These are phyloP conservation scores for Penicillium robsamsonii DNA, from an alignment of 495 filamentous ascomycete genomes.

Conservation along the genomic window DNA sequence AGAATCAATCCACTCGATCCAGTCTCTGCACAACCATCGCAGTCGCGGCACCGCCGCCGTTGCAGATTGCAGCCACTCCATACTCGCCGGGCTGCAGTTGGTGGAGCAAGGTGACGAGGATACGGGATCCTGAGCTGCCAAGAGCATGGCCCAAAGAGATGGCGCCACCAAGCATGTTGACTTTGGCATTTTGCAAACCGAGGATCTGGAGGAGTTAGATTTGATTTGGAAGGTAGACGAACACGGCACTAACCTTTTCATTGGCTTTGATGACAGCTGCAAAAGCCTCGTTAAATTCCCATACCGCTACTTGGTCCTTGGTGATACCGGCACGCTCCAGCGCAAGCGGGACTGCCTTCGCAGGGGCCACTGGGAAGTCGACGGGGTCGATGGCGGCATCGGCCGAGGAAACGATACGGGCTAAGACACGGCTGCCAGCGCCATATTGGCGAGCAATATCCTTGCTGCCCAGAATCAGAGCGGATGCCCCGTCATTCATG, in stretches of 20 bases:
- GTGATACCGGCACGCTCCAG: conserved; percentile 83
- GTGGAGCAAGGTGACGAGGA: conserved; percentile 86
- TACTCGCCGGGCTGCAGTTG: conserved; percentile 89
- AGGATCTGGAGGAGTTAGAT: conserved; percentile 60
- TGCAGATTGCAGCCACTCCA: conserved; percentile 93
- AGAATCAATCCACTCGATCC: conserved; percentile 54
- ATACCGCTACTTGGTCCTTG: conserved; percentile 83
- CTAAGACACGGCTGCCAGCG: conserved; percentile 68
- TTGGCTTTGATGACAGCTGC: conserved; percentile 95
- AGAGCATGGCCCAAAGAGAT: conserved; percentile 93
- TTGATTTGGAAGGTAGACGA: background rate
- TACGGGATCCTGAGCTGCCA: conserved; percentile 90
- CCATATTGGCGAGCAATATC: conserved; percentile 76
- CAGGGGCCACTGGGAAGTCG: conserved; percentile 92
- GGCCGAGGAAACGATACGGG: conserved; percentile 78
- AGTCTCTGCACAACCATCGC: conserved; percentile 91
- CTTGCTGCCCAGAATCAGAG: conserved; percentile 79
- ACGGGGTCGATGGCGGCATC: conserved; percentile 92
- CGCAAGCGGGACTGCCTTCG: conserved; percentile 89
- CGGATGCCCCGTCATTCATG: conserved; percentile 91
- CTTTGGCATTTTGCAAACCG: conserved; percentile 68
- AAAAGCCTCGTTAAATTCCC: conserved; percentile 99
- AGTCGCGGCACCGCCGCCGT: conserved; percentile 88
- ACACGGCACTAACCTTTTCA: conserved; percentile 60
- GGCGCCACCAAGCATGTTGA: conserved; percentile 88